phyloP scores from a whole-genome alignment of 2,329 filamentous ascomycete genomes.

The Zelopaecilomyces penicillatus region DNA sequence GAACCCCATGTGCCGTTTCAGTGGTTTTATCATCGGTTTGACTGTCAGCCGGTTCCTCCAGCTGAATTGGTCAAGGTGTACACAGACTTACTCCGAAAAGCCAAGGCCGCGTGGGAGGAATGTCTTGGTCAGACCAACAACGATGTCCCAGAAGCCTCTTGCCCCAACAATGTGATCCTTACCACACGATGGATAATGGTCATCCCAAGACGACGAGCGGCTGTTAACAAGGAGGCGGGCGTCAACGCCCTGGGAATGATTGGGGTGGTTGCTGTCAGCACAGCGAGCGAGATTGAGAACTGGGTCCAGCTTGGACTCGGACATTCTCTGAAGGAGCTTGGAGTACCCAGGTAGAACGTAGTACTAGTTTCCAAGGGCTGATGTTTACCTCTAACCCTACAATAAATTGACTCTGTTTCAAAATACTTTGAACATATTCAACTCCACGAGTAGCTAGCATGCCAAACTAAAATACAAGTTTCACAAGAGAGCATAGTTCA shows the following conservation, averaged over 20 bases:
- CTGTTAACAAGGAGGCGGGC: conserved; percentile 24
- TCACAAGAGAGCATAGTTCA: no score
- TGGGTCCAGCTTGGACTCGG: neutral
- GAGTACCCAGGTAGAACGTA: no score
- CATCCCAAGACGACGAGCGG: conserved; percentile 31
- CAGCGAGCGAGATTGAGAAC: neutral
- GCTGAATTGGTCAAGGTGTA: conserved; percentile 17
- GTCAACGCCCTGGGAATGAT: conserved; percentile 41
- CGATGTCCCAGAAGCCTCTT: neutral
- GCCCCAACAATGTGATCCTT: conserved; percentile 36
- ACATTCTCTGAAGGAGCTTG: no score
- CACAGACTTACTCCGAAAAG: conserved; percentile 14
- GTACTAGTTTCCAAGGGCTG: no score
- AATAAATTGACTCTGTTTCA: no score
- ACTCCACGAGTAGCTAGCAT: no score
- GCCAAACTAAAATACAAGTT: no score
- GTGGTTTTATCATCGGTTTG: conserved; percentile 25
- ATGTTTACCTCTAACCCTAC: no score
- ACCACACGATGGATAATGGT: conserved; percentile 37
- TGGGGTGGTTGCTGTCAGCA: conserved; percentile 24
- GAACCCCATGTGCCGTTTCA: conserved; percentile 24
- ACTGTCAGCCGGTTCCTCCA: conserved; percentile 14
- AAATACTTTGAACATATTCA: no score
- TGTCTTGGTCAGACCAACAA: conserved; percentile 1
- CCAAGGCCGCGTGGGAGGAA: conserved; percentile 3